phyloP scores from a whole-genome alignment of 192 early-diverging fungal species.

The Backusella sp. region DNA sequence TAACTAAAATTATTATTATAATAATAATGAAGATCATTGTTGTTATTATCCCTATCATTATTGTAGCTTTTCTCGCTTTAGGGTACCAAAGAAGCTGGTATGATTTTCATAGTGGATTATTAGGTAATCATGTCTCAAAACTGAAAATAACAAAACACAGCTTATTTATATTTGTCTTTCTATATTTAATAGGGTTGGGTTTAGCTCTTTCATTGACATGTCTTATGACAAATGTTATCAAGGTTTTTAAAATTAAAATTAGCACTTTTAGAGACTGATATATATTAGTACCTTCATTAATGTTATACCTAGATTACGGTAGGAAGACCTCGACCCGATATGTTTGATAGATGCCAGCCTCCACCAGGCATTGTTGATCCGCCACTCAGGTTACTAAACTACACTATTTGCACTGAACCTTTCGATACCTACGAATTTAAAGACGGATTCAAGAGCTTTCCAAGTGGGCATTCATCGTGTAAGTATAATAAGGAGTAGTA shows the following conservation, averaged over 20 bases:
- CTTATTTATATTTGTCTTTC: background rate
- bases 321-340: slow-evolving; percentile 53
- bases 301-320: slow-evolving; percentile 37
- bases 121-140: slow-evolving; percentile 21
- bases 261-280: background rate
- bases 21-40: slow-evolving; percentile 31
- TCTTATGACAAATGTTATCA: slow-evolving; percentile 49
- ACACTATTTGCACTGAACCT: slow-evolving; percentile 56
- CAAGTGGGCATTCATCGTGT: slow-evolving; percentile 85
- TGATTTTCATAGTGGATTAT: slow-evolving; percentile 44
- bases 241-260: slow-evolving; percentile 32
- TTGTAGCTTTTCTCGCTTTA: slow-evolving; percentile 28
- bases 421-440: slow-evolving; percentile 45
- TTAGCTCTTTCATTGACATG: slow-evolving; percentile 44
- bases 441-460: slow-evolving; percentile 87
- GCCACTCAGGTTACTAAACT: slow-evolving; percentile 54
- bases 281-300: too few relatives aligned
- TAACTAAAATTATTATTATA: background rate
- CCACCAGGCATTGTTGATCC: slow-evolving; percentile 45
- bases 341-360: slow-evolving; percentile 53
- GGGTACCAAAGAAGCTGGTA: slow-evolving; percentile 34
- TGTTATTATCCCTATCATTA: slow-evolving; percentile 33
- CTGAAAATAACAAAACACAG: background rate
- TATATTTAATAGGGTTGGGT: slow-evolving; percentile 29
- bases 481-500: background rate